Conservation (phyloP, 305 asterid species). For the Fraxinus platypoda region DNA sequence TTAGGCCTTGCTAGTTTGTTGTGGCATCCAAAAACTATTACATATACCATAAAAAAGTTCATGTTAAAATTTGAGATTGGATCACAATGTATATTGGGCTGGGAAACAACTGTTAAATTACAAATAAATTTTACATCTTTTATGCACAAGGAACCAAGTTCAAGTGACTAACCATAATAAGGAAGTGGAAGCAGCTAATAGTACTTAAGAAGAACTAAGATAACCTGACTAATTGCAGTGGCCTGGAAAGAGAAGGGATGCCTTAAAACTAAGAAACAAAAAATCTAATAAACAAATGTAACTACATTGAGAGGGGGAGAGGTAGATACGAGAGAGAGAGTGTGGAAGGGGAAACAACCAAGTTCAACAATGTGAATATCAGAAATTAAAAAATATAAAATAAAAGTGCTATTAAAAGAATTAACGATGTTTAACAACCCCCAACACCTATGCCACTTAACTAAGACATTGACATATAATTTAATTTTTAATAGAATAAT, state of each 20-base stretch:
- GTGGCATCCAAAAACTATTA: conserved; percentile 8
- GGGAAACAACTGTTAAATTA: background rate
- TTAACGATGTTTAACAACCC: background rate
- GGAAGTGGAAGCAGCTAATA: background rate
- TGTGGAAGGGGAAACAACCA: background rate
- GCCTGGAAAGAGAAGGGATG: background rate
- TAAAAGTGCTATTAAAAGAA: background rate
- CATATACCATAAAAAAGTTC: background rate
- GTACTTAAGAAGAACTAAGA: background rate
- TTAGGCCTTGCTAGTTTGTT: background rate
- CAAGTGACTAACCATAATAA: background rate
- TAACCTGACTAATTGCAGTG: background rate
- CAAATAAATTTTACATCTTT: background rate
- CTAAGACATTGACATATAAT: background rate
- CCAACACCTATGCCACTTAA: background rate
- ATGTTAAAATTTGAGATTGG: background rate
- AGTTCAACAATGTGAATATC: background rate
- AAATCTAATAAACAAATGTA: background rate
- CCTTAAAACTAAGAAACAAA: background rate
- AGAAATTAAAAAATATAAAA: no score
- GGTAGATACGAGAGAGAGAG: background rate
- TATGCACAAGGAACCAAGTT: background rate
- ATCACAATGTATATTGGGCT: background rate
- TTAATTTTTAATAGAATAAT: background rate
- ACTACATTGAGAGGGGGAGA: background rate